Conservation (phyloP, 495 filamentous ascomycete genomes). For the Sordaria brevicollis region DNA sequence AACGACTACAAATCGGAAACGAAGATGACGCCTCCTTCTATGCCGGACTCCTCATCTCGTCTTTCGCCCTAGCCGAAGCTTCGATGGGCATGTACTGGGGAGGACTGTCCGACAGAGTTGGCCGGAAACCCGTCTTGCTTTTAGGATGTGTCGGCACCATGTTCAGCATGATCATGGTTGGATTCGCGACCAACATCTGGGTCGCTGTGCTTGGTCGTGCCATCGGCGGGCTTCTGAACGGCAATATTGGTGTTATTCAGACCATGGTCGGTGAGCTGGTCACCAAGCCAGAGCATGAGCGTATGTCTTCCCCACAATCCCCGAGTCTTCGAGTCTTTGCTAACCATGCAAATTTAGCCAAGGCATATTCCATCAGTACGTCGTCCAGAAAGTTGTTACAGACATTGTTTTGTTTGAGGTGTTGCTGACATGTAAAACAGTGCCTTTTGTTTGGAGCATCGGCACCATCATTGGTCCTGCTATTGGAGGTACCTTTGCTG, state of each 20-base stretch:
- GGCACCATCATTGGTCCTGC: slow-evolving; percentile 77
- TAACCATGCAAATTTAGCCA: slow-evolving; percentile 40
- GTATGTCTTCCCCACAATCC: slow-evolving; percentile 36
- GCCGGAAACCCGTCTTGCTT: slow-evolving; percentile 75
- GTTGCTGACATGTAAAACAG: slow-evolving; percentile 13
- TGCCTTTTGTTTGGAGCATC: slow-evolving; percentile 84
- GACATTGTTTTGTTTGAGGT: background rate
- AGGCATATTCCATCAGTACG: slow-evolving; percentile 58
- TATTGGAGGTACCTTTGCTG: slow-evolving; percentile 69
- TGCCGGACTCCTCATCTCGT: slow-evolving; percentile 75
- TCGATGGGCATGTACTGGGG: slow-evolving; percentile 82
- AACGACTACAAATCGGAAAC: slow-evolving; percentile 57
- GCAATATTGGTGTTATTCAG: slow-evolving; percentile 81
- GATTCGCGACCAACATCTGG: slow-evolving; percentile 74
- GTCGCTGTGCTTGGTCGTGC: slow-evolving; percentile 61
- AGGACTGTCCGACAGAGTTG: slow-evolving; percentile 65
- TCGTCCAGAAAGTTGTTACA: background rate
- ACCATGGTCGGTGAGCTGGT: slow-evolving; percentile 87
- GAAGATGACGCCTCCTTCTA: slow-evolving; percentile 67
- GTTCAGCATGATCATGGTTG: slow-evolving; percentile 68
- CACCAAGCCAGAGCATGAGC: slow-evolving; percentile 69
- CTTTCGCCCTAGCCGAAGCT: slow-evolving; percentile 73
- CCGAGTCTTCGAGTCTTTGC: background rate
- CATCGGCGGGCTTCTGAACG: slow-evolving; percentile 74
- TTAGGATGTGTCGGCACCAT: slow-evolving; percentile 73